phyloP scores from a whole-genome alignment of 176 grass and related monocot genomes.

The Puccinellia tenuiflora region DNA sequence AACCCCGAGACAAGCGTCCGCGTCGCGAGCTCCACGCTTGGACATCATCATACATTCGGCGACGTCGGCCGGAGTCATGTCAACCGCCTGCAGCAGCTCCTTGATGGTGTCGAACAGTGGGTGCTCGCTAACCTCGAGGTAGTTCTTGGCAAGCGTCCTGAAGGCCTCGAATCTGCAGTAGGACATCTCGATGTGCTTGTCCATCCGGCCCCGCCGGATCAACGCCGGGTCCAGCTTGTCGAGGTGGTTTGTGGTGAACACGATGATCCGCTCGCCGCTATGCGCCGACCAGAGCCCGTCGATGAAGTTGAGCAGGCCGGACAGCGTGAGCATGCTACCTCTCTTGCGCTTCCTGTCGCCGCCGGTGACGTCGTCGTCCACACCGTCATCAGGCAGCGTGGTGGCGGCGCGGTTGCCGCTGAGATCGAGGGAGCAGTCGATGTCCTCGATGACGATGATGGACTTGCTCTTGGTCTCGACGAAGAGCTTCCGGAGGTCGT shows the following conservation, averaged over 20 bases:
- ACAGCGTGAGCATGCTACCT: conserved; percentile 35
- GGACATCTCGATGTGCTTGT: conserved; percentile 80
- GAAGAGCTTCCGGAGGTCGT: conserved; percentile 38
- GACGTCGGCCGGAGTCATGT: not conserved
- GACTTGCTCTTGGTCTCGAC: conserved; percentile 42
- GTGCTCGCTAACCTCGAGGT: not conserved
- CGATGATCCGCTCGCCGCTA: conserved; percentile 48
- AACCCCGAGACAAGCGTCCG: not conserved
- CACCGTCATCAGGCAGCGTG: not conserved
- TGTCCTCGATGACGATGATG: conserved; percentile 80
- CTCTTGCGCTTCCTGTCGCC: not conserved
- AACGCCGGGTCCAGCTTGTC: conserved; percentile 52
- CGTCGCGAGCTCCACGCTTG: not conserved
- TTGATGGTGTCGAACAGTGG: not conserved
- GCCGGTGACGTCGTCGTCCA: not conserved
- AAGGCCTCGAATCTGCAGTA: conserved; percentile 46
- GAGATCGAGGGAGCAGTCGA: conserved; percentile 67
- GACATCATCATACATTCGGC: not conserved
- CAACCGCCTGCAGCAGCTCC: not conserved
- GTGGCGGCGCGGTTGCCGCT: not conserved
- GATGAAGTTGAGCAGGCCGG: conserved; percentile 66
- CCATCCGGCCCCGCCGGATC: conserved; percentile 58
- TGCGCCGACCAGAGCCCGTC: conserved; percentile 63
- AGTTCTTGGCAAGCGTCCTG: conserved; percentile 18
- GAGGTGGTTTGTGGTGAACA: conserved; percentile 65